phyloP scores from a whole-genome alignment of 192 early-diverging fungal genomes.

The Radiomyces spectabilis region DNA sequence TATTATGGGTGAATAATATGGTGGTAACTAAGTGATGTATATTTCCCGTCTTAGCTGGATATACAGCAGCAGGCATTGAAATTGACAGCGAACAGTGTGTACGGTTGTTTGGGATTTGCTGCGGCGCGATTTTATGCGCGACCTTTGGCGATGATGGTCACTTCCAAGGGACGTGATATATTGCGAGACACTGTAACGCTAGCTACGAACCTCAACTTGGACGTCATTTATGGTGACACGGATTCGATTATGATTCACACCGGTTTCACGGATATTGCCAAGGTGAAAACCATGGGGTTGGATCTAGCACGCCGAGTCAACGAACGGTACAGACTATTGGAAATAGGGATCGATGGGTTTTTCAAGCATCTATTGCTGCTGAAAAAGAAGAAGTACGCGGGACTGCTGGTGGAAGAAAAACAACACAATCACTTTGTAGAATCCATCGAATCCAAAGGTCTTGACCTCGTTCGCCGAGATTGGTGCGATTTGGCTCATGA shows the following conservation, averaged over 20 bases:
- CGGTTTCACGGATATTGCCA: constrained; percentile 54
- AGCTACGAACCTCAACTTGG: constrained; percentile 67
- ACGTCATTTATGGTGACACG: constrained; percentile 99
- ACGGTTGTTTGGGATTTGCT: constrained; percentile 92
- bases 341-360: constrained; percentile 95
- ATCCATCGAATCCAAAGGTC: constrained; percentile 83
- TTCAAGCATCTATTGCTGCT: constrained; percentile 86
- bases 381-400: constrained; percentile 99
- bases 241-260: constrained; percentile 99
- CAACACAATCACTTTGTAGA: constrained; percentile 43
- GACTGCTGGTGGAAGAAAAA: constrained; percentile 56
- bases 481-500: constrained; percentile 95
- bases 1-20: neutral
- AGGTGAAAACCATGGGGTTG: constrained; percentile 75
- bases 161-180: constrained; percentile 91
- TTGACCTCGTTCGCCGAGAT: constrained; percentile 94
- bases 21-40: neutral
- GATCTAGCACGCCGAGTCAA: constrained; percentile 83
- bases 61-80: constrained; percentile 94
- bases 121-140: constrained; percentile 95
- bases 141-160: constrained; percentile 96
- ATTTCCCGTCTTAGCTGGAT: constrained; percentile 28
- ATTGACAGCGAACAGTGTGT: constrained; percentile 98
- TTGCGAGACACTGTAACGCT: constrained; percentile 88
- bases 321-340: constrained; percentile 85